These are phyloP conservation scores for Orobanche coerulescens DNA, from an alignment of 257 asterid genomes.

Conservation along the genomic window DNA sequence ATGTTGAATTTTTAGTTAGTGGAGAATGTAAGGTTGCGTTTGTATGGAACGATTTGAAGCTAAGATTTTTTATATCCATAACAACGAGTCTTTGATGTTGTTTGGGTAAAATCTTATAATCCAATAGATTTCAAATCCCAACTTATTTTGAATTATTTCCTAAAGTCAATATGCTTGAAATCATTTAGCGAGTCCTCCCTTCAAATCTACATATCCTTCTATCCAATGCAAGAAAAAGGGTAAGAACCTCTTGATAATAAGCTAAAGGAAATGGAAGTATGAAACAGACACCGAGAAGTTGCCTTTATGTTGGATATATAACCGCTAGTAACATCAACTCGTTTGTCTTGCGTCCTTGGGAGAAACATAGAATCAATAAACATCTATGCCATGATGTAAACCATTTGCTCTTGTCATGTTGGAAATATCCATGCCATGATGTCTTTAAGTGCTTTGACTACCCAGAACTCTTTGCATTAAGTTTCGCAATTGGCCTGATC, in stretches of 20 bases:
- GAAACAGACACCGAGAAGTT: not conserved
- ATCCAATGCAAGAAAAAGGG: too few species aligned
- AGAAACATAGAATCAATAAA: not conserved
- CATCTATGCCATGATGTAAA: not conserved
- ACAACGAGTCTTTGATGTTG: too few species aligned
- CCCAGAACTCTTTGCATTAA: constrained; percentile 30
- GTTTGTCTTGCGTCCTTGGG: not conserved
- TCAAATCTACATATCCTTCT: too few species aligned
- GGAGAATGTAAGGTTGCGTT: not conserved
- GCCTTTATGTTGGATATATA: not conserved
- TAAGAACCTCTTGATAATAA: not conserved
- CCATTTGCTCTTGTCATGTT: constrained; percentile 2
- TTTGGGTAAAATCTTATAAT: too few species aligned
- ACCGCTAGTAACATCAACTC: not conserved
- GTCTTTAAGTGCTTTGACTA: not conserved
- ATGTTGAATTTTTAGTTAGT: not conserved
- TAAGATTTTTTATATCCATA: too few species aligned
- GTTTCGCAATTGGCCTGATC: constrained; percentile 27
- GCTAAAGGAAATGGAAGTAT: not conserved
- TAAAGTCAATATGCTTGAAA: too few species aligned
- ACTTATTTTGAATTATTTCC: too few species aligned
- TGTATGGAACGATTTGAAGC: too few species aligned
- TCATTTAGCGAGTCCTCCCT: too few species aligned
- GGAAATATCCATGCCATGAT: constrained; percentile 7
- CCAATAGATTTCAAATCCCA: too few species aligned